Percentiles rank a stretch among this genome's conserved stretches.
These are phyloP conservation scores for Posidonia oceanica DNA, from an alignment of 116 monocot genomes.

Conservation along the genomic window DNA sequence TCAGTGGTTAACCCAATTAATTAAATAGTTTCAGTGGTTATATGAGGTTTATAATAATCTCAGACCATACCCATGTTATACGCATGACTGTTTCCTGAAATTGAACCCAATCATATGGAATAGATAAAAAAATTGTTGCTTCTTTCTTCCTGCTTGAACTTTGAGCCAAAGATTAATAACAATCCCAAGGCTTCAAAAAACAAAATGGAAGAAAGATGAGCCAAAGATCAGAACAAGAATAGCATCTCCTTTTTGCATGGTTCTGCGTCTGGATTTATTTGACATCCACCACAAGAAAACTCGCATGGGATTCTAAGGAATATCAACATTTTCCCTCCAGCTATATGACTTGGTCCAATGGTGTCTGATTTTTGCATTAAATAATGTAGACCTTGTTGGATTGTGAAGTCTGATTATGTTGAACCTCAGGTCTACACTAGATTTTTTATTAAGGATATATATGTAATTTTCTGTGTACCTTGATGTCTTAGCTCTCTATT, in stretches of 20 bases:
- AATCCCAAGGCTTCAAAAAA: too few relatives aligned
- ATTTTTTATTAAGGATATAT: too few relatives aligned
- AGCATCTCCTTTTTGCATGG: neutral
- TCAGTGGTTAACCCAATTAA: neutral
- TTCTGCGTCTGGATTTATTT: neutral
- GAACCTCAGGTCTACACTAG: too few relatives aligned
- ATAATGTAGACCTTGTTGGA: neutral
- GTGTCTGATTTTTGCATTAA: neutral
- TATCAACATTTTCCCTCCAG: neutral
- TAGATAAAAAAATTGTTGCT: neutral
- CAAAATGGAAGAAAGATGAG: neutral
- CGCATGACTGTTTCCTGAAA: neutral
- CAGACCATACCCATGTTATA: conserved; percentile 3
- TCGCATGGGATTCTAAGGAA: neutral
- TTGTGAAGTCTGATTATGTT: too few relatives aligned
- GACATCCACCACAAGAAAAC: neutral
- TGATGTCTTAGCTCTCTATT: too few relatives aligned
- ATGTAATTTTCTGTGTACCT: too few relatives aligned
- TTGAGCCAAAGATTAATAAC: too few relatives aligned
- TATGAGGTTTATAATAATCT: too few relatives aligned
- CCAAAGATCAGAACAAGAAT: neutral
- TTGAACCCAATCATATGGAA: neutral
- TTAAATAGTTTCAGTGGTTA: too few relatives aligned
- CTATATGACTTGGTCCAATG: neutral
- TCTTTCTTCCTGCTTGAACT: too few relatives aligned